Conservation (phyloP, 306 rosid genomes). For the Pyrus bretschneideri region DNA sequence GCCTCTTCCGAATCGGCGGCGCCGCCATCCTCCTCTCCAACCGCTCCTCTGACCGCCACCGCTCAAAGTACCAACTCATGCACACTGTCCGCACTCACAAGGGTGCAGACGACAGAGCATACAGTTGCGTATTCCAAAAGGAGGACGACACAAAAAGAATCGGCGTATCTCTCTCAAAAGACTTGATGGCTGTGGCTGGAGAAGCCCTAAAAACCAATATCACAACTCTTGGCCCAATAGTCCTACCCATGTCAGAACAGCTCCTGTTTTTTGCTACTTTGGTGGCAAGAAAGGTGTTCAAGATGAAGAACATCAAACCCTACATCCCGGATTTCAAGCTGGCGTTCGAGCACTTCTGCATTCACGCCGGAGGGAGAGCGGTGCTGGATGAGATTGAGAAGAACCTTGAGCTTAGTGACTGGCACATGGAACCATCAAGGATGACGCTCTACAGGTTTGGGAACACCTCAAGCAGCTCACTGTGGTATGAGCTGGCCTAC, state of each 20-base stretch:
- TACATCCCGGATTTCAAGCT: slow-evolving; percentile 81
- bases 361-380: slow-evolving; percentile 82
- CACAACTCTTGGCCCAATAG: slow-evolving; percentile 76
- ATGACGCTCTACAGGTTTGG: slow-evolving; percentile 82
- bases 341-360: slow-evolving; percentile 86
- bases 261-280: slow-evolving; percentile 53
- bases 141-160: slow-evolving; percentile 55
- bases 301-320: slow-evolving; percentile 55
- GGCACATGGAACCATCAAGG: slow-evolving; percentile 94
- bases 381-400: slow-evolving; percentile 78
- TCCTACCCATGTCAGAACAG: slow-evolving; percentile 89
- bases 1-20: slow-evolving; percentile 83
- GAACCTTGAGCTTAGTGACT: slow-evolving; percentile 61
- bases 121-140: slow-evolving; percentile 56
- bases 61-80: slow-evolving; percentile 68
- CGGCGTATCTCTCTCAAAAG: slow-evolving; percentile 72
- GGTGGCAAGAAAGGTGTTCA: slow-evolving; percentile 52
- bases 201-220: slow-evolving; percentile 83
- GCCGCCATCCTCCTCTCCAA: slow-evolving; percentile 83
- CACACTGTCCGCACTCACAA: slow-evolving; percentile 81
- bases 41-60: slow-evolving; percentile 33
- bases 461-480: slow-evolving; percentile 81
- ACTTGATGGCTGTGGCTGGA: slow-evolving; percentile 79
- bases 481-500: slow-evolving; percentile 91
- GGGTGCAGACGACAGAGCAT: slow-evolving; percentile 63